Base-by-base conservation (phyloP, 2,329 filamentous ascomycete species). In the Karstenula rhodostoma region DNA sequence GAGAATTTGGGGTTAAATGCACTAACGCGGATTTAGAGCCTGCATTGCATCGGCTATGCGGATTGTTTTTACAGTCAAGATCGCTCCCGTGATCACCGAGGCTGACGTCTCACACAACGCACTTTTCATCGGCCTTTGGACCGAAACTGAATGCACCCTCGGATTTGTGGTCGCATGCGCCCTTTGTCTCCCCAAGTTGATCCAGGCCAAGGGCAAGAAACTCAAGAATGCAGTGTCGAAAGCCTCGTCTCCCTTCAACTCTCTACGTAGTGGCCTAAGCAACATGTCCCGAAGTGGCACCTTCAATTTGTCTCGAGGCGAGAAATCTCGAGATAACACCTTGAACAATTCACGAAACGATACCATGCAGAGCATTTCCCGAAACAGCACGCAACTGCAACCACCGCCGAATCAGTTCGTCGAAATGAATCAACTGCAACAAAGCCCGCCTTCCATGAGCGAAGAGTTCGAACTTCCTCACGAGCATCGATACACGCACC, bases 101-200 rank as follows among this genome's bases (percentile, higher is more conserved):
- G 66, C 69, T 27, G 71, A 73, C 47, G 66, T 73, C 7, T 72
- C 71, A 0, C 66, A 69, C 52, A 68, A 73, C 27, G 66, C 66
- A 6, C 65, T 72, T 13, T 72, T 67, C 57, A 71, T 71, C 12
- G 70, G 69, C 2, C 67, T 73, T 1, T 73, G 67, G 70, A 69
- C 70, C 2, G 62, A 67, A 42, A 63, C 63, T 13, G 71, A 73
- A 57, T 64, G 69, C 12, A 64, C 71, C 1, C 67, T 73, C 13
- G 68, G 69, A 40, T 71, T 73, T 59, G 63, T 73, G 13, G 68
- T 72, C 17, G 69, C 71, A 10, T 73, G 71, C 48, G 57, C 67
- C 3, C 58, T 73, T 2, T 72, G 67, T 29, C 46, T 73, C 4
- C 69, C 70, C 1, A 69, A 65, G 22, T 55, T 73, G 17, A 65